These are phyloP conservation scores for Lyophyllum shimeji DNA, from an alignment of 768 basidiomycete species.

Conservation along the genomic window DNA sequence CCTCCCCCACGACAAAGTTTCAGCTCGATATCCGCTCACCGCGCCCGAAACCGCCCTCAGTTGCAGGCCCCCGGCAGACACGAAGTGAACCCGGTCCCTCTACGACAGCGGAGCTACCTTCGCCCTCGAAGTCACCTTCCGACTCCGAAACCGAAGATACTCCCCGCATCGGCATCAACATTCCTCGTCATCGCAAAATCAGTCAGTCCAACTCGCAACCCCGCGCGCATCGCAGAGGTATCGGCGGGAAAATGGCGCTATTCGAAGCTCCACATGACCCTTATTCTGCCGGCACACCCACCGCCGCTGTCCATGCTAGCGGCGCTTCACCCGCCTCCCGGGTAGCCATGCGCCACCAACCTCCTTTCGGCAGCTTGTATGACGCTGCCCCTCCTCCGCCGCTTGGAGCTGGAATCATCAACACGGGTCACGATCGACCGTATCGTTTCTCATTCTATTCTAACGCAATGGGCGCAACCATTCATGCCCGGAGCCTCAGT, in stretches of 20 bases:
- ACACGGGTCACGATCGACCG: slow-evolving; percentile 77
- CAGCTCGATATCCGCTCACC: slow-evolving; percentile 24
- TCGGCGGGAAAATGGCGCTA: slow-evolving; percentile 84
- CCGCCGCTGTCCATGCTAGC: slow-evolving; percentile 11
- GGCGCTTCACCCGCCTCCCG: slow-evolving; percentile 7
- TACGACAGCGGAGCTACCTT: background rate
- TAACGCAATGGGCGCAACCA: slow-evolving; percentile 87
- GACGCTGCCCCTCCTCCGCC: slow-evolving; percentile 7
- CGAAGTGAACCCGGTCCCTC: slow-evolving; percentile 14
- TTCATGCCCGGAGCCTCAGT: slow-evolving; percentile 89
- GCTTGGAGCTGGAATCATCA: slow-evolving; percentile 34
- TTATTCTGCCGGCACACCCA: slow-evolving; percentile 25
- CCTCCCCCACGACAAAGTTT: slow-evolving; percentile 49
- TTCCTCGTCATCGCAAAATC: slow-evolving; percentile 74
- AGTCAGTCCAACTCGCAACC: slow-evolving; percentile 79
- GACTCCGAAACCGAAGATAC: slow-evolving; percentile 11
- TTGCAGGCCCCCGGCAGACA: background rate
- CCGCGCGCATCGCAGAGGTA: slow-evolving; percentile 54
- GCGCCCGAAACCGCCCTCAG: background rate
- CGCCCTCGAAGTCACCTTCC: background rate
- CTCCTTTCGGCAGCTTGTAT: background rate
- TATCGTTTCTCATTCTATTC: slow-evolving; percentile 99
- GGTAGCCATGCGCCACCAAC: slow-evolving; percentile 16
- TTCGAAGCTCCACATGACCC: slow-evolving; percentile 69
- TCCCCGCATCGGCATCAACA: slow-evolving; percentile 5